Base-by-base conservation (phyloP, 768 basidiomycete species). In the Boletus sp. region DNA sequence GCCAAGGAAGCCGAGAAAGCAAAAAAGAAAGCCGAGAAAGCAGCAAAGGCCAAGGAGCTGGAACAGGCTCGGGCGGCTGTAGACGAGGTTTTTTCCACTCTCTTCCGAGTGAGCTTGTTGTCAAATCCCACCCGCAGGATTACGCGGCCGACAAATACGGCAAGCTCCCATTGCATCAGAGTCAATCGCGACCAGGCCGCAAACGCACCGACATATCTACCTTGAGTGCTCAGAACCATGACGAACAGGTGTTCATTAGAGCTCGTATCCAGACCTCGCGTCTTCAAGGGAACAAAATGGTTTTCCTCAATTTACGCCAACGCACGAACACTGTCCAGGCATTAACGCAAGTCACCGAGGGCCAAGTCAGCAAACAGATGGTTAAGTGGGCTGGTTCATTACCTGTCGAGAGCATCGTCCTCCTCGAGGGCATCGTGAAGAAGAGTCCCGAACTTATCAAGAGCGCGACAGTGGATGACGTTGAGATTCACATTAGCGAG, bases 351-450 rank as follows among this genome's bases (percentile, higher is more conserved):
- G 83, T 89, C 23, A 75, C 87, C 10, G 80, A 84, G 11, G 88
- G 83, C 43, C 85, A 82, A 64, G 80, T 98, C 27, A 95, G 92
- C 57, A 98, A 95, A 74, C 94, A 96, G 70, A 99, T 99, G 97
- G 83, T 93, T 37, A 97, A 93, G 73, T 98, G 90, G 88, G 83
- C 87, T 17, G 84, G 85, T 19, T 68, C 82, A 25, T 74, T 98
- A 47, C 76, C 86, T 27, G 82, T 82, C 63, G 97, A 99, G 75
- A 90, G 88, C 54, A 94, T 99, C 64, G 87, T 98, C 6, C 82
- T 95, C 23, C 88, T 96, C 6, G 88, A 94, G 72, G 96, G 93
- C 37, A 65, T 77, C 49, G 88, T 95, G 40, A 83, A 85, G 69
- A 87, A 83, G 70, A 83, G 87, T 33, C 85, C 83, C 1, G 89